Evolutionary conservation across 164 flowering plant genomes (phyloP).

Genomic region (Brasenia schreberi): DNA sequence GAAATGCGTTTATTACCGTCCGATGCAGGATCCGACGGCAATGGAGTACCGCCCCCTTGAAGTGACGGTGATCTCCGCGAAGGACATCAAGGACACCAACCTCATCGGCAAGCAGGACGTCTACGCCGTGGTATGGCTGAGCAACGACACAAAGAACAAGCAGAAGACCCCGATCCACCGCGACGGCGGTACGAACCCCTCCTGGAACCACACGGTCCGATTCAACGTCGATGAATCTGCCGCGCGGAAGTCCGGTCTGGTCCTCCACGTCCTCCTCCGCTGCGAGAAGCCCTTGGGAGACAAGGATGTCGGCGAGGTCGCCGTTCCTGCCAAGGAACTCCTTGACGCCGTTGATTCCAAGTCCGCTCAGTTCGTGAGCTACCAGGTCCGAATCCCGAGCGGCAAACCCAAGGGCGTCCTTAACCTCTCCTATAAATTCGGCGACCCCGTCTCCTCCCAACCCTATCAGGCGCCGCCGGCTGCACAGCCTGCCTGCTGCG

Average conservation of each 20-base stretch:
- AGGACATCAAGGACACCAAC: slow-evolving; percentile 23
- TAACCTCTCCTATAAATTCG: slow-evolving; percentile 43
- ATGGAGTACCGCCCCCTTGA: slow-evolving; percentile 28
- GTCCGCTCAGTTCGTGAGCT: slow-evolving; percentile 19
- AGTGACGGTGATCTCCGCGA: slow-evolving; percentile 21
- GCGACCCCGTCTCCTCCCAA: slow-evolving; percentile 14
- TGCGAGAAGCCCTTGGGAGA: slow-evolving; percentile 41
- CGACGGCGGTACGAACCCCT: slow-evolving; percentile 34
- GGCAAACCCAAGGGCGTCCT: slow-evolving; percentile 50
- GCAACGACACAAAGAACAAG: slow-evolving; percentile 13
- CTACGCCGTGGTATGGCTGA: slow-evolving; percentile 16
- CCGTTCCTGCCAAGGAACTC: slow-evolving; percentile 51
- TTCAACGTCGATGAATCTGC: slow-evolving; percentile 34
- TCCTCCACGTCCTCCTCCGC: slow-evolving; percentile 19
- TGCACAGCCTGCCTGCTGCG: neutral
- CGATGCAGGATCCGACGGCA: neutral
- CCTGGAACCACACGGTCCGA: slow-evolving; percentile 38
- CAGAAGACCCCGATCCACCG: slow-evolving; percentile 19
- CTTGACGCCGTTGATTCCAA: slow-evolving; percentile 17
- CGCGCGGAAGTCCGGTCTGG: slow-evolving; percentile 19
- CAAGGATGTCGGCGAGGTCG: slow-evolving; percentile 42
- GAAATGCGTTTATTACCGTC: neutral
- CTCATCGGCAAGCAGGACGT: slow-evolving; percentile 27
- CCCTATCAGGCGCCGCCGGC: slow-evolving; percentile 5
- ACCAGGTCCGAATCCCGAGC: slow-evolving; percentile 38